Conservation (phyloP, 1,139 yeast genomes). For the Nakaseomyces kungkrabaensis region DNA sequence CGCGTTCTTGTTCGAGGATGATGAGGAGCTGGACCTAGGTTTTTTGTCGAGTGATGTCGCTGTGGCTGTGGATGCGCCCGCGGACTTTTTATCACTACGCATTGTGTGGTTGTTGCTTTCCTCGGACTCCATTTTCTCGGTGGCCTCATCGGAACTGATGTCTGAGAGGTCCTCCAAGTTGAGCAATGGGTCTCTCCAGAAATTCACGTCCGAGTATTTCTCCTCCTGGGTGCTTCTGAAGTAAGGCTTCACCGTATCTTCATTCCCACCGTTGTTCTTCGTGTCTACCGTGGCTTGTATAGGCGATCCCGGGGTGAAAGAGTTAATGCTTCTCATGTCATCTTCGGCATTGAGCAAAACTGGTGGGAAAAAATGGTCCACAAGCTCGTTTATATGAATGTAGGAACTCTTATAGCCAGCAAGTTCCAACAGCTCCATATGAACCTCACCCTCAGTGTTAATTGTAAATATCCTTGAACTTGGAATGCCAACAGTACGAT, state of each 20-base stretch:
- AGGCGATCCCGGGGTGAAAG: slow-evolving; percentile 27
- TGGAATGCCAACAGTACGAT: slow-evolving; percentile 89
- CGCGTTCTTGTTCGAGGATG: background rate
- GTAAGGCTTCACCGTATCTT: slow-evolving; percentile 8
- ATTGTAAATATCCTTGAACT: slow-evolving; percentile 92
- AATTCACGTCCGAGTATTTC: slow-evolving; percentile 75
- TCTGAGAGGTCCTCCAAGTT: slow-evolving; percentile 39
- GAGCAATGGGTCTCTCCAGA: slow-evolving; percentile 78
- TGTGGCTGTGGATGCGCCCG: no score
- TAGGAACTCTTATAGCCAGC: slow-evolving; percentile 89
- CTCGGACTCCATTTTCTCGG: background rate
- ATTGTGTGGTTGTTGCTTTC: background rate
- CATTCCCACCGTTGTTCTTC: background rate
- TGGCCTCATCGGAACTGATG: slow-evolving; percentile 10
- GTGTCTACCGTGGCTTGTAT: background rate
- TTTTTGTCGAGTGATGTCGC: background rate
- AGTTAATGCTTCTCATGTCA: slow-evolving; percentile 21
- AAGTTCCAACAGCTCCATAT: slow-evolving; percentile 87
- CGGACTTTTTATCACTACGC: background rate
- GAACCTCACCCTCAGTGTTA: slow-evolving; percentile 94
- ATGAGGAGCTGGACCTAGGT: background rate
- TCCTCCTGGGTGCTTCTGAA: slow-evolving; percentile 40
- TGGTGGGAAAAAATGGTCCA: slow-evolving; percentile 97
- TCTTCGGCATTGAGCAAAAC: slow-evolving; percentile 36
- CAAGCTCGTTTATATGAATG: slow-evolving; percentile 82